Evolutionary conservation across 768 basidiomycete genomes (phyloP).

Genomic region (Megacollybia marginata): DNA sequence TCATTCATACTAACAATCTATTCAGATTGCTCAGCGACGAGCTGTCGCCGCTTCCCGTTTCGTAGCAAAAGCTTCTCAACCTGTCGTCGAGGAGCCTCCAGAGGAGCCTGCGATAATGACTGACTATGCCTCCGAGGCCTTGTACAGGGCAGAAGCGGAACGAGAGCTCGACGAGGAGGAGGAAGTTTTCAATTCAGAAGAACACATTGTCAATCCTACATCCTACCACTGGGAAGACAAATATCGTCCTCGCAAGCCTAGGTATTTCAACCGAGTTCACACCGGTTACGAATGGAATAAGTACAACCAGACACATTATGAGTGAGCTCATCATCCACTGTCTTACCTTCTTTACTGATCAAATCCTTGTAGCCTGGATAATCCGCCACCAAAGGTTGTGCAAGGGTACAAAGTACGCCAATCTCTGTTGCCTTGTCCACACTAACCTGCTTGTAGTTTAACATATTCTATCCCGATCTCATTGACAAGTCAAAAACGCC

Average conservation of each 20-base stretch:
- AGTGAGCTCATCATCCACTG: constrained; percentile 44
- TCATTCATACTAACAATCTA: constrained; percentile 4
- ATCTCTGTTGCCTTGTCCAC: not conserved
- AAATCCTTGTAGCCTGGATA: constrained; percentile 66
- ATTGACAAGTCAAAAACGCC: constrained; percentile 98
- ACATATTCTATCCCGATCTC: constrained; percentile 98
- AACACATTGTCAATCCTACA: constrained; percentile 73
- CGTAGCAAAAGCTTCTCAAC: constrained; percentile 68
- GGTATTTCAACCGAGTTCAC: constrained; percentile 98
- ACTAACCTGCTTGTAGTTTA: constrained; percentile 48
- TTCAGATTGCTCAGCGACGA: constrained; percentile 72
- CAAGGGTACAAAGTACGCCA: constrained; percentile 86
- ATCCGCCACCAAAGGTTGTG: constrained; percentile 98
- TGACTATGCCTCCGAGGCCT: constrained; percentile 82
- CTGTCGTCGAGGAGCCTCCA: constrained; percentile 46
- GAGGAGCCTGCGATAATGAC: constrained; percentile 50
- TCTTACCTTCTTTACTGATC: constrained; percentile 2
- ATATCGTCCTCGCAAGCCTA: constrained; percentile 91
- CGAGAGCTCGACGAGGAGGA: constrained; percentile 94
- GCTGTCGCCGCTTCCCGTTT: constrained; percentile 80
- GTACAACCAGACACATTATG: constrained; percentile 99
- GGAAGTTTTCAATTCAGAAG: constrained; percentile 91
- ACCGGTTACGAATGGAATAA: constrained; percentile 99
- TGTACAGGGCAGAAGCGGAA: constrained; percentile 88
- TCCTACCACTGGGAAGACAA: constrained; percentile 99